A percentile compares a stretch with the other conserved stretches of the same genome.
Evolutionary conservation across 2,329 filamentous ascomycete genomes (phyloP).

Genomic region (Harringtonia aguacate): DNA sequence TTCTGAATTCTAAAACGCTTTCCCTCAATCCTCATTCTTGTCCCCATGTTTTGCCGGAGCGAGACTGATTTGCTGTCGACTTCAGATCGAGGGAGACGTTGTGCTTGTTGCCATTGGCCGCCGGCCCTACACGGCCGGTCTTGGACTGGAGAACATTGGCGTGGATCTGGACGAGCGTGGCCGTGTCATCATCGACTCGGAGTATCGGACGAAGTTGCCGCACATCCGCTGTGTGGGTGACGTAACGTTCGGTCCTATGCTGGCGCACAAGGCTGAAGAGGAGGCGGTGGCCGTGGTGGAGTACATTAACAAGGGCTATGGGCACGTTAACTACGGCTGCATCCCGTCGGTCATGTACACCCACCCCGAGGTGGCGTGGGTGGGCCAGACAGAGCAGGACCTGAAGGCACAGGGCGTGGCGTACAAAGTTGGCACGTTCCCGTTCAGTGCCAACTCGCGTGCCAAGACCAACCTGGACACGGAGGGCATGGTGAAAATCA

Average conservation of each 20-base stretch:
- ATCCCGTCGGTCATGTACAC: constrained; percentile 99
- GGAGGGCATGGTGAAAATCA: constrained; percentile 93
- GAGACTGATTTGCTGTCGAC: constrained; percentile 5
- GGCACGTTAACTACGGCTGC: constrained; percentile 96
- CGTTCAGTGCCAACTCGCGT: constrained; percentile 95
- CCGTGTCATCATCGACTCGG: constrained; percentile 92
- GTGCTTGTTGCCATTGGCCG: constrained; percentile 95
- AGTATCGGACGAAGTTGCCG: constrained; percentile 95
- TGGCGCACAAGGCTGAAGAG: constrained; percentile 98
- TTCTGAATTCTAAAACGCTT: neutral
- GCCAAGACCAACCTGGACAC: constrained; percentile 98
- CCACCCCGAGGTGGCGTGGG: constrained; percentile 96
- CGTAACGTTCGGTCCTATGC: constrained; percentile 95
- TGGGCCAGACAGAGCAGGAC: constrained; percentile 94
- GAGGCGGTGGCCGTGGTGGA: constrained; percentile 91
- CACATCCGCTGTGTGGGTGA: constrained; percentile 97
- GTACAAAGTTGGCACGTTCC: constrained; percentile 90
- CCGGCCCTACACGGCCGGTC: constrained; percentile 83
- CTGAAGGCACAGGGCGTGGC: constrained; percentile 82
- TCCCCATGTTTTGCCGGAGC: neutral
- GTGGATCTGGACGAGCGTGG: constrained; percentile 88
- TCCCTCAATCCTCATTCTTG: neutral
- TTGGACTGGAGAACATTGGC: constrained; percentile 89
- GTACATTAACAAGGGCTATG: constrained; percentile 95
- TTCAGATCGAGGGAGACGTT: constrained; percentile 80